phyloP scores from a whole-genome alignment of 768 basidiomycete genomes.

The Favolaschia claudopus region DNA sequence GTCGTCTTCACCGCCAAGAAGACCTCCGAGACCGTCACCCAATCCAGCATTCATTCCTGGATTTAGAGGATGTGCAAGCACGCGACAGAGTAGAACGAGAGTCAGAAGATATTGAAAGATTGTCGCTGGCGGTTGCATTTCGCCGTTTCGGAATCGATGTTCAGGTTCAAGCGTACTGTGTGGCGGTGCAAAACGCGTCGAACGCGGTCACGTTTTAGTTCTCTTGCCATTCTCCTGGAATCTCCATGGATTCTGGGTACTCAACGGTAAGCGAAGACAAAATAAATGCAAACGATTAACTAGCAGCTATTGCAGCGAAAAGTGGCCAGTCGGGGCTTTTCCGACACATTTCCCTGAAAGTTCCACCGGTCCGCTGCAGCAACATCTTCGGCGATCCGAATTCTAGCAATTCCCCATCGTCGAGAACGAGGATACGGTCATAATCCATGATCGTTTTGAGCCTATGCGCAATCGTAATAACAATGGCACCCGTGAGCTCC shows the following conservation, averaged over 20 bases:
- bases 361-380: conserved; percentile 58
- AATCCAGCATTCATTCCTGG: conserved; percentile 3
- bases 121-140: conserved; percentile 9
- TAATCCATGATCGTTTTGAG: conserved; percentile 81
- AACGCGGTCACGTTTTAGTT: conserved; percentile 21
- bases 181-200: not conserved
- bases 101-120: conserved; percentile 18
- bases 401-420: conserved; percentile 75
- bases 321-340: conserved; percentile 63
- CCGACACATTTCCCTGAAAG: conserved; percentile 74
- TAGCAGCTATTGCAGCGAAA: conserved; percentile 35
- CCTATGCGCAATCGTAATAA: conserved; percentile 86
- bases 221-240: not conserved
- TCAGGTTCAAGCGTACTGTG: not conserved
- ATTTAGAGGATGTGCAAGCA: conserved; percentile 21
- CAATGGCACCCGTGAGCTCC: conserved; percentile 73
- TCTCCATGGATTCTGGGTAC: not conserved
- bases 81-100: conserved; percentile 8
- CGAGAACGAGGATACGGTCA: conserved; percentile 77
- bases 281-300: conserved; percentile 1
- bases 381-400: conserved; percentile 72
- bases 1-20: conserved; percentile 27
- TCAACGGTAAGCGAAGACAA: not conserved
- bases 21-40: conserved; percentile 25
- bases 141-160: not conserved